These are phyloP conservation scores for Buxus sempervirens DNA, from an alignment of 164 flowering plant species.

Conservation along the genomic window DNA sequence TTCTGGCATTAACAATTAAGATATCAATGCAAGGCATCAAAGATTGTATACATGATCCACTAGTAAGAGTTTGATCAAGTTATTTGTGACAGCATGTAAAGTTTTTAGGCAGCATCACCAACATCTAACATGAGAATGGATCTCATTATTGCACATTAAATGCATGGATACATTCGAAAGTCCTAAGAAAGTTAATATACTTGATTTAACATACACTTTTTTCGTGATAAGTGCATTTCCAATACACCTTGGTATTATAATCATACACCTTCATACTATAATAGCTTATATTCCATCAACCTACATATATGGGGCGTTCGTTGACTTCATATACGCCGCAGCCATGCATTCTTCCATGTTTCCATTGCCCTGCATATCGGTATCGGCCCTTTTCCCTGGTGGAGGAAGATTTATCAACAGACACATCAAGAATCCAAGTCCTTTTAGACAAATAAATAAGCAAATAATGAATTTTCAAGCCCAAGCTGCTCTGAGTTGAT, in stretches of 20 bases:
- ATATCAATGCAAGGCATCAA: too few species aligned
- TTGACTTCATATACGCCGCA: constrained; percentile 93
- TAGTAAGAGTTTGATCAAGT: background rate
- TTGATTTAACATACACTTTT: too few species aligned
- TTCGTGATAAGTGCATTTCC: too few species aligned
- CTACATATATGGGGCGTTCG: constrained; percentile 64
- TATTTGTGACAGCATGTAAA: background rate
- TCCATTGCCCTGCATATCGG: constrained; percentile 95
- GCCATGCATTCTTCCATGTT: constrained; percentile 94
- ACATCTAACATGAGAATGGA: background rate
- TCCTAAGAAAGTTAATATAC: too few species aligned
- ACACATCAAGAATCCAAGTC: background rate
- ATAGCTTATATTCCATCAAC: constrained; percentile 18
- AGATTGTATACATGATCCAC: background rate
- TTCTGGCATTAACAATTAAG: too few species aligned
- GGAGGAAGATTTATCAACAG: constrained; percentile 18
- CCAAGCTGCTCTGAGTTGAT: too few species aligned
- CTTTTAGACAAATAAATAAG: background rate
- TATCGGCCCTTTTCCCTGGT: constrained; percentile 92
- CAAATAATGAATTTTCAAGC: too few species aligned
- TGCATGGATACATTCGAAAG: background rate
- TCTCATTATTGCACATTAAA: background rate
- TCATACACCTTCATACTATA: background rate
- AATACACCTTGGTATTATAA: background rate
- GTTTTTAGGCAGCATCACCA: background rate